Percentiles rank a stretch among this genome's conserved stretches.
Conservation (phyloP, 2,329 filamentous ascomycete species). For the Fusarium sulawesiense region DNA sequence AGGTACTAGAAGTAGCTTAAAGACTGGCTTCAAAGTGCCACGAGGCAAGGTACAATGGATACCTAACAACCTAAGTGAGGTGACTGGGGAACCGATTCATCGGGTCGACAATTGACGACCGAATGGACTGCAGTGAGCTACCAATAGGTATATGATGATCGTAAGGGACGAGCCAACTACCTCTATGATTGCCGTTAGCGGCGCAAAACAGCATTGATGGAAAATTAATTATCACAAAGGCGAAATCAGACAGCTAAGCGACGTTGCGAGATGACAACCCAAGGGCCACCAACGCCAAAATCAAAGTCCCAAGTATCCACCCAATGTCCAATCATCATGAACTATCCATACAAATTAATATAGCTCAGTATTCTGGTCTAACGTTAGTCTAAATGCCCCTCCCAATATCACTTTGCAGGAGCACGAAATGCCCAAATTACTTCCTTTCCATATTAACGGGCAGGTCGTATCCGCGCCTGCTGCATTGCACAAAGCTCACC, state of each 20-base stretch:
- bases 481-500: conserved; percentile 15
- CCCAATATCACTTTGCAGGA: not conserved
- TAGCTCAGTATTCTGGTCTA: conserved; percentile 2
- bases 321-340: conserved; percentile 22
- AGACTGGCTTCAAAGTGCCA: conserved; percentile 33
- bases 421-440: not conserved
- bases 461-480: not conserved
- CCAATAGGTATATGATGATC: not conserved
- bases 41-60: not conserved
- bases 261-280: conserved; percentile 31
- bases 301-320: conserved; percentile 26
- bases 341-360: not conserved
- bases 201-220: conserved; percentile 1
- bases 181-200: not conserved
- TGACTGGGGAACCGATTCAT: conserved; percentile 21
- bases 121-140: not conserved
- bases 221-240: conserved; percentile 22
- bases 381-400: conserved; percentile 1
- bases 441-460: not conserved
- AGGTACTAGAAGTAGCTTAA: conserved; percentile 3
- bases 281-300: conserved; percentile 23
- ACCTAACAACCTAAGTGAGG: not conserved
- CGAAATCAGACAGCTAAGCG: conserved; percentile 36
- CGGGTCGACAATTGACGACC: conserved; percentile 8
- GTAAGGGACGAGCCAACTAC: not conserved